A percentile compares a stretch with the other conserved stretches of the same genome.
phyloP scores from a whole-genome alignment of 2,329 filamentous ascomycete genomes.

The Beauveria sp. region DNA sequence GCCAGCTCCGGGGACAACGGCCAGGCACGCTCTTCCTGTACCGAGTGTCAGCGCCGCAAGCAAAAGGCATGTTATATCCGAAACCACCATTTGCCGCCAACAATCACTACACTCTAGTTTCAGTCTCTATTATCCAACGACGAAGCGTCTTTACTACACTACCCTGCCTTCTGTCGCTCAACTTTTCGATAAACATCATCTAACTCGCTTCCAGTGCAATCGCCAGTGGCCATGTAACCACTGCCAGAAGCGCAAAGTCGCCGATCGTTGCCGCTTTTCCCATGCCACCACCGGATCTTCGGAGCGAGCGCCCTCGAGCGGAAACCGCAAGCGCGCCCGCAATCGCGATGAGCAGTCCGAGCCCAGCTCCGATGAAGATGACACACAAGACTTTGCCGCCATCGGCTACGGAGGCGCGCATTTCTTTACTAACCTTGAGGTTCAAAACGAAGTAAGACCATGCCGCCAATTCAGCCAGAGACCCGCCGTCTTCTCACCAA shows the following conservation, averaged over 20 bases:
- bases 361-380: slow-evolving; percentile 17
- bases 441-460: slow-evolving; percentile 18
- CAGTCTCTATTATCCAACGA: neutral
- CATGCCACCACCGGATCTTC: slow-evolving; percentile 14
- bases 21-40: slow-evolving; percentile 29
- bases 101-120: neutral
- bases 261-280: slow-evolving; percentile 28
- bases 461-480: neutral
- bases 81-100: neutral
- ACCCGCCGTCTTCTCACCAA: neutral
- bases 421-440: slow-evolving; percentile 22
- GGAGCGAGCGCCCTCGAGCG: slow-evolving; percentile 15
- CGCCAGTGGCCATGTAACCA: slow-evolving; percentile 33
- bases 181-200: neutral
- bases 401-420: slow-evolving; percentile 29
- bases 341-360: slow-evolving; percentile 13
- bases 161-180: neutral
- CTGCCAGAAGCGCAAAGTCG: slow-evolving; percentile 31
- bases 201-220: slow-evolving; percentile 25
- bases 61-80: slow-evolving; percentile 25
- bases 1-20: slow-evolving; percentile 11
- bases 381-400: slow-evolving; percentile 23
- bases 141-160: neutral
- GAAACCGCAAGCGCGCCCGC: slow-evolving; percentile 10
- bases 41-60: slow-evolving; percentile 34